Evolutionary conservation across 2,329 filamentous ascomycete genomes (phyloP), one percentile per base, ranked within the genome.

Genomic region (Venturia effusa): DNA sequence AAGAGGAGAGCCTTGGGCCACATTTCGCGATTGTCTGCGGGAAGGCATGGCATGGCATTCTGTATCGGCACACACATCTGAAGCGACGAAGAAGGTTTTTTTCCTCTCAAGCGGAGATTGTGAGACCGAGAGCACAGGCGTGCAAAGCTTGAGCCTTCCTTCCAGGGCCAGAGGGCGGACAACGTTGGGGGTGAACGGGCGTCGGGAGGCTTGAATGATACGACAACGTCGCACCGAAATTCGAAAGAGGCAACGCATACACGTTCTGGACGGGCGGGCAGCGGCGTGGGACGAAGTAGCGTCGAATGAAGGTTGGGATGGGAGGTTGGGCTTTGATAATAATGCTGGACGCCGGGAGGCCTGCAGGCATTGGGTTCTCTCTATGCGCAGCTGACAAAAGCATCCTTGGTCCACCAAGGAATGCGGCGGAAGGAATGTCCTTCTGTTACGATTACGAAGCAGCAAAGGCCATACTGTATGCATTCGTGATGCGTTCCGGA

Each of bases 111-210:
- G 27, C 59, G 34, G 59, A 60, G 37, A 60, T 60, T 60, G 59
- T 60, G 34, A 43, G 59, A 60, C 59, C 37, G 59, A 27, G 59
- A 13, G 57, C 34, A 40, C 57, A 60, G 57, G 32, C 32, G 24
- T 39, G 32, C n/a, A 43, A 43, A 41, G 59, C 37, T 60, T 60
- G 37, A 41, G 34, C 51, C 51, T 41, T 24, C n/a, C 7, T n/a
- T 39, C 59, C 59, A 40, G 59, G 59, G n/a, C 40, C 59, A 41
- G 59, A 60, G 10, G 40, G 59, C 32, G 59, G 59, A 60, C 34
- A 37, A 60, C 6, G 59, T 41, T 43, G 59, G 15, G n/a, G 17
- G 15, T 17, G 32, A 60, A 17, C 34, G 37, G 59, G 59, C 15
- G n/a, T 41, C 40, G 59, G 40, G 37, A 41, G 34, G 59, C 59